These are phyloP conservation scores for Starmerella cellae DNA, from an alignment of 805 yeast genomes.

Conservation along the genomic window DNA sequence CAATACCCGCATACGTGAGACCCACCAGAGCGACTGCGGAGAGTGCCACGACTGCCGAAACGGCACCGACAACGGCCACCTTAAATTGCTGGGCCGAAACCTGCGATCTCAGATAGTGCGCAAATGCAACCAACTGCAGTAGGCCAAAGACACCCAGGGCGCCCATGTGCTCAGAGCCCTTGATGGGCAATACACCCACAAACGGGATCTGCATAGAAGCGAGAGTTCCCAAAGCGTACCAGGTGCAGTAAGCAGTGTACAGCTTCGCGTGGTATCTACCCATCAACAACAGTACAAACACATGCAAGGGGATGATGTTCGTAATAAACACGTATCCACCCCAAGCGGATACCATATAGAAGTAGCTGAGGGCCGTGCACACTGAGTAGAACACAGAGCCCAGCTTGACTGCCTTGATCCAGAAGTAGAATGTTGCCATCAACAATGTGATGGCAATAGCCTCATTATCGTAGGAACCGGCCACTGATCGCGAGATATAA, in stretches of 20 bases:
- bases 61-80: conserved; percentile 36
- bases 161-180: conserved; percentile 97
- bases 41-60: conserved; percentile 40
- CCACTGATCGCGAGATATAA: conserved; percentile 93
- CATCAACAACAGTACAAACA: conserved; percentile 79
- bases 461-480: conserved; percentile 97
- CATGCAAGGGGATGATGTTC: conserved; percentile 90
- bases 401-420: conserved; percentile 87
- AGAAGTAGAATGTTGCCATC: conserved; percentile 87
- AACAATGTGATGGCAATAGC: conserved; percentile 93
- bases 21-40: conserved; percentile 63
- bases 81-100: conserved; percentile 63
- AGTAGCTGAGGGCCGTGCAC: conserved; percentile 74
- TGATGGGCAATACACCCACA: conserved; percentile 92
- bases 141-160: conserved; percentile 95
- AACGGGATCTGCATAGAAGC: conserved; percentile 99
- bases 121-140: conserved; percentile 77
- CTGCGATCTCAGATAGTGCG: conserved; percentile 62
- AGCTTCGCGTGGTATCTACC: conserved; percentile 78
- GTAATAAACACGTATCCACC: conserved; percentile 99
- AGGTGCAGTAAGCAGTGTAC: conserved; percentile 84
- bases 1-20: conserved; percentile 79
- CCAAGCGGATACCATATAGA: conserved; percentile 99
- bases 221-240: conserved; percentile 95
- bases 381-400: conserved; percentile 82